Base-by-base conservation (phyloP, 768 basidiomycete species). In the Pulveroboletus frians region DNA sequence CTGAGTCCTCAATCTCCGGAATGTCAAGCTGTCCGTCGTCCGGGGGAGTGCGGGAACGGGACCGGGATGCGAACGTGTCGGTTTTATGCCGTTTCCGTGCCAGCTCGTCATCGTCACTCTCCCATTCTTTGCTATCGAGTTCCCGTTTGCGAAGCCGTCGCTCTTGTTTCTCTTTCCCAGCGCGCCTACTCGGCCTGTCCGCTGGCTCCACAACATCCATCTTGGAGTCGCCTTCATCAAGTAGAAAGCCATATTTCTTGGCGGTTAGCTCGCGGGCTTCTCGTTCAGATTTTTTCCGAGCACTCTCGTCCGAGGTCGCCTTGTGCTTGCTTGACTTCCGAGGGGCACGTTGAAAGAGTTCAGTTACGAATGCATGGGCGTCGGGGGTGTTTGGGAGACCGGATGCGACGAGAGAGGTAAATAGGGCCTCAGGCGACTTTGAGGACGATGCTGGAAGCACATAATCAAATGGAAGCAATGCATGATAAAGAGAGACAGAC, bases 51-150 rank as follows among this genome's bases (percentile, higher is more conserved):
- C 64, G 36, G 66, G 72, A 51, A 3, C 49, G 56, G 5, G 60
- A 55, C 7, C 40, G 54, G 4, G 55, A 46, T n/a, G 40, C 2
- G 26, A n/a, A 14, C 37, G 76, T 74, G n/a, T 80, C 79, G 2
- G 72, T 66, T 57, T 74, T 79, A 66, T 74, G 65, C 50, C 83
- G 79, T 64, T 88, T 91, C 65, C 82, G 73, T 34, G 76, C 71
- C 63, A 80, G 73, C 56, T 92, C 89, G 50, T 93, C 92, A 52
- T 90, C 91, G 53, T 92, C 92, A 56, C 88, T 91, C 66, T 91
- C 88, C 92, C 93, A 94, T 51, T 90, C 86, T 47, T 82, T 84
- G 18, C 73, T 79, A 53, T 89, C 87, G 50, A 82, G 78, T 27
- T 94, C 92, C 42, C 92, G 74, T 66, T 93, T 94, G 55, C 92